These are phyloP conservation scores for Entomortierella lignicola DNA, from an alignment of 192 early-diverging fungal species.

Conservation along the genomic window DNA sequence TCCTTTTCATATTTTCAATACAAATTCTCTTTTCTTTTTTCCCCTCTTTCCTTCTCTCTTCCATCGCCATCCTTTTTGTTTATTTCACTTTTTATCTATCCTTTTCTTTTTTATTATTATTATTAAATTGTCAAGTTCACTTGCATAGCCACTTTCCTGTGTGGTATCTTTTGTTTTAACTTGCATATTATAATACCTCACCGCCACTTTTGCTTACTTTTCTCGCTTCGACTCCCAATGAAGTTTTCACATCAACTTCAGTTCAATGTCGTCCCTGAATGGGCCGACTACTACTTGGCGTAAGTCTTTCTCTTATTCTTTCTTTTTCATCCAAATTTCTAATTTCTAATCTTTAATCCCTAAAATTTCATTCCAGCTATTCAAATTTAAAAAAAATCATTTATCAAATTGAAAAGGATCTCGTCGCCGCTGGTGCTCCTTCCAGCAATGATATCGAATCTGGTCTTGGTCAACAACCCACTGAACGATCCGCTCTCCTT, in stretches of 20 bases:
- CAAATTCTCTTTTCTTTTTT: neutral
- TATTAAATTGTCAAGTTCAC: too few species aligned
- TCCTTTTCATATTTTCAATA: too few species aligned
- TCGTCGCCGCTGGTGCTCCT: constrained; percentile 43
- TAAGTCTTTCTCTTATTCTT: constrained; percentile 55
- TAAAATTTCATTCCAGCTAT: constrained; percentile 55
- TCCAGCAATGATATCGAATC: constrained; percentile 50
- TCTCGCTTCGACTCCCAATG: constrained; percentile 60
- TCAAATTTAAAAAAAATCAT: constrained; percentile 83
- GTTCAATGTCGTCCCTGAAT: constrained; percentile 91
- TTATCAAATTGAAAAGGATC: constrained; percentile 80
- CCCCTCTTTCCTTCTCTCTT: neutral
- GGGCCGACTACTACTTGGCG: constrained; percentile 83
- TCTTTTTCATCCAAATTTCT: too few species aligned
- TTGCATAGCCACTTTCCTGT: too few species aligned
- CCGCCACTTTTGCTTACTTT: neutral
- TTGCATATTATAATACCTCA: neutral
- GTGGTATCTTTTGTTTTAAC: neutral
- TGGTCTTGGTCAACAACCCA: constrained; percentile 26
- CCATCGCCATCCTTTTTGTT: too few species aligned
- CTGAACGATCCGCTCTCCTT: constrained; percentile 37
- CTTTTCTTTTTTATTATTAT: neutral
- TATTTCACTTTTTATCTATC: neutral
- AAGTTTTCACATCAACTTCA: constrained; percentile 94
- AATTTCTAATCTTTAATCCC: neutral